phyloP scores from a whole-genome alignment of 2,329 filamentous ascomycete genomes.

The Aspergillus phoenicis region DNA sequence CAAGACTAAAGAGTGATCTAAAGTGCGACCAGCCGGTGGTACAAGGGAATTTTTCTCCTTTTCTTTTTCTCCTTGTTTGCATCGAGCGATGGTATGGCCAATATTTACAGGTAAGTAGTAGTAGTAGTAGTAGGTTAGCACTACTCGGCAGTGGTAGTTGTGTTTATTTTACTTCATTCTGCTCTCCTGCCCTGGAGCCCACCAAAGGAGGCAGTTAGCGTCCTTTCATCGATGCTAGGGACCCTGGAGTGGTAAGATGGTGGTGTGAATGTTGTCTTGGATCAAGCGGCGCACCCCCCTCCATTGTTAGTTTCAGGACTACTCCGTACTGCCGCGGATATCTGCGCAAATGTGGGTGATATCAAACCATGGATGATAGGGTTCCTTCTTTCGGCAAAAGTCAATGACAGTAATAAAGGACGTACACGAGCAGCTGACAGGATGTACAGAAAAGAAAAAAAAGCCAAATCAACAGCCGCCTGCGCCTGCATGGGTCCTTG shows the following conservation, averaged over 20 bases:
- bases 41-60: neutral
- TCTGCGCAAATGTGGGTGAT: conserved; percentile 10
- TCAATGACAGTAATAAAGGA: conserved; percentile 12
- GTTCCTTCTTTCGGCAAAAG: conserved; percentile 7
- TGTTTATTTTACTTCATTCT: neutral
- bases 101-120: neutral
- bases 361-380: conserved; percentile 12
- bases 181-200: neutral
- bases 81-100: neutral
- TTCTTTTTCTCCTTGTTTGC: neutral
- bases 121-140: too few species aligned
- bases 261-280: conserved; percentile 10
- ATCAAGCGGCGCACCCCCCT: neutral
- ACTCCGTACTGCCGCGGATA: conserved; percentile 4
- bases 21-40: conserved; percentile 2
- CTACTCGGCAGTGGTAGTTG: neutral
- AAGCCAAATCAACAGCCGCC: conserved; percentile 14
- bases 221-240: conserved; percentile 17
- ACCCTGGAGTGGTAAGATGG: conserved; percentile 9
- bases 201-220: conserved; percentile 4
- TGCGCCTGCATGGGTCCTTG: conserved; percentile 19
- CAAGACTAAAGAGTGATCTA: neutral
- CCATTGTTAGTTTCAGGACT: conserved; percentile 11
- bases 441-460: conserved; percentile 1
- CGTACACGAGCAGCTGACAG: conserved; percentile 12